Conservation (phyloP, 805 yeast genomes). For the Kodamaea leandrae region DNA sequence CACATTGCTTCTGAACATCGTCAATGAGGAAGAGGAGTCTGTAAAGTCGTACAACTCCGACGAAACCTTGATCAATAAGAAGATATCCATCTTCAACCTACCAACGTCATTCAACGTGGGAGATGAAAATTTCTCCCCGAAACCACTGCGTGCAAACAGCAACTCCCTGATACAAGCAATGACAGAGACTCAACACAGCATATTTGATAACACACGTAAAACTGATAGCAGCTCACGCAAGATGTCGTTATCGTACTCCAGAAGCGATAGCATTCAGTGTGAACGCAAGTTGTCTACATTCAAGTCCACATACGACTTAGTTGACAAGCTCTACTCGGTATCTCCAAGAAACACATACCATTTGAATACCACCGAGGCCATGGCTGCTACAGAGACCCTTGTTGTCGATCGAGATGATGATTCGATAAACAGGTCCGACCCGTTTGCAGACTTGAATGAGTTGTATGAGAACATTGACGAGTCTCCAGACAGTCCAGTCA, state of each 20-base stretch:
- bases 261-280: neutral
- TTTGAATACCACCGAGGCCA: conserved; percentile 26
- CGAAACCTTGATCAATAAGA: conserved; percentile 15
- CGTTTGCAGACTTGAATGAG: conserved; percentile 4
- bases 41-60: conserved; percentile 16
- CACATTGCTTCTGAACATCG: conserved; percentile 10
- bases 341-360: conserved; percentile 42
- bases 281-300: conserved; percentile 2
- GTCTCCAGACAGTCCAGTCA: neutral
- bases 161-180: neutral
- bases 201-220: neutral
- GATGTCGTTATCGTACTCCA: too few relatives aligned
- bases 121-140: neutral
- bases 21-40: conserved; percentile 12
- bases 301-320: conserved; percentile 15
- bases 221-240: neutral
- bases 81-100: conserved; percentile 11
- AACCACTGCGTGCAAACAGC: neutral
- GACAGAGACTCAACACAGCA: neutral
- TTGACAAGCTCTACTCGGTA: conserved; percentile 39
- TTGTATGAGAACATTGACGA: conserved; percentile 11
- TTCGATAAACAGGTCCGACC: conserved; percentile 10
- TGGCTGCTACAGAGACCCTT: conserved; percentile 19
- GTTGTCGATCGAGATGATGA: conserved; percentile 11
- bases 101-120: conserved; percentile 15